A percentile compares a stretch with the other conserved stretches of the same genome.
Evolutionary conservation across 257 asterid species (phyloP).

Genomic region (Lycium ferocissimum): DNA sequence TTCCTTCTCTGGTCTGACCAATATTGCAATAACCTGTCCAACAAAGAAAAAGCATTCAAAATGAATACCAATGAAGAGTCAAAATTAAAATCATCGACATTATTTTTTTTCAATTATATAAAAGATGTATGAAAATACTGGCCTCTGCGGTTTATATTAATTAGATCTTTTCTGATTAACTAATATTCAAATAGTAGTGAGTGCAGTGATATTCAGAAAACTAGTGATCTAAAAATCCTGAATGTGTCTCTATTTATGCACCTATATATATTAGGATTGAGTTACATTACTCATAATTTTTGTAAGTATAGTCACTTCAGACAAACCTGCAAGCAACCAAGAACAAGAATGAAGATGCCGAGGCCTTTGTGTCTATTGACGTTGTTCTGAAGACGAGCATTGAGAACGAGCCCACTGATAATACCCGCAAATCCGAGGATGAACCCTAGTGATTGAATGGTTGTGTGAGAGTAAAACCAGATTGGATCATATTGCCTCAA

Average conservation of each 20-base stretch:
- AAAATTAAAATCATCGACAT: neutral
- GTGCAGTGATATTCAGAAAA: too few species aligned
- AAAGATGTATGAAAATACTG: too few species aligned
- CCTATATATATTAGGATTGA: too few species aligned
- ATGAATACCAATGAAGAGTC: neutral
- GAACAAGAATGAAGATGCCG: slow-evolving; percentile 64
- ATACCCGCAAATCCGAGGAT: slow-evolving; percentile 70
- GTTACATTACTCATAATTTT: too few species aligned
- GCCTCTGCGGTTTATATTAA: too few species aligned
- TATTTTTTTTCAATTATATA: neutral
- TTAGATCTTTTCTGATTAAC: too few species aligned
- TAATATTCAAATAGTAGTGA: too few species aligned
- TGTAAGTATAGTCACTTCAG: neutral
- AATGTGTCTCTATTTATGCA: neutral
- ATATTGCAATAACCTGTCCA: slow-evolving; percentile 65
- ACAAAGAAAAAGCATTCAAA: neutral
- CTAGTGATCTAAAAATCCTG: too few species aligned
- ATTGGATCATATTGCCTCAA: slow-evolving; percentile 75
- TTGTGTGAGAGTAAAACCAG: slow-evolving; percentile 80
- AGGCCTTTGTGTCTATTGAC: slow-evolving; percentile 71
- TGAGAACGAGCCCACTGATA: slow-evolving; percentile 67
- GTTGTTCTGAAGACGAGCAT: slow-evolving; percentile 51
- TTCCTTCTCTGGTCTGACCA: slow-evolving; percentile 72
- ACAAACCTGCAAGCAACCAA: slow-evolving; percentile 88
- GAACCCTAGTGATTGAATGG: slow-evolving; percentile 69